phyloP scores from a whole-genome alignment of 208 protist genomes.

The Trypanosoma cruzi region DNA sequence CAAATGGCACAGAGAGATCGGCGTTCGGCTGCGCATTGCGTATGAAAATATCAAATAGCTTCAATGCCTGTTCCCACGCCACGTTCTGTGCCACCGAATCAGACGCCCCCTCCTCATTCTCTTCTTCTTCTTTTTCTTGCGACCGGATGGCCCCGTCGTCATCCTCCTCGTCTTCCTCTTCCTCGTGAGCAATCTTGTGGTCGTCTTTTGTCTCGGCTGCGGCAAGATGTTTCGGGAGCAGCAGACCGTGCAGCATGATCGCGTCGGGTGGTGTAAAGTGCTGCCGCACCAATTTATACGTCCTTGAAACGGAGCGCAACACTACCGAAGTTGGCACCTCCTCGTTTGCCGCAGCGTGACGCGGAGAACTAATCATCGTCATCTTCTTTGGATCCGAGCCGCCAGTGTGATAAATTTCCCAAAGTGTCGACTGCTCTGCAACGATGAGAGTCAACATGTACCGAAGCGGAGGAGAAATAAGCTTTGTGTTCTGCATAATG shows the following conservation, averaged over 20 bases:
- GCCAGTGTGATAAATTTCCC: conserved; percentile 3
- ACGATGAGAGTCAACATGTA: conserved; percentile 19
- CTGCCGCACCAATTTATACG: conserved; percentile 14
- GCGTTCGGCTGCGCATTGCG: conserved; percentile 21
- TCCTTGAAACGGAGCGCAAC: background rate
- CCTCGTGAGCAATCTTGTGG: background rate
- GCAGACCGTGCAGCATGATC: conserved; percentile 9
- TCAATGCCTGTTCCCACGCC: conserved; percentile 18
- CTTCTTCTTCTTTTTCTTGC: background rate
- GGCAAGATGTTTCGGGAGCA: conserved; percentile 1
- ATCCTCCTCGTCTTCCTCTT: conserved; percentile 2
- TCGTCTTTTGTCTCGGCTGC: background rate
- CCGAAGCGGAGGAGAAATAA: conserved; percentile 26
- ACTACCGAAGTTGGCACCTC: conserved; percentile 4
- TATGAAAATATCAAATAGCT: conserved; percentile 18
- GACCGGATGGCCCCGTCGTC: background rate
- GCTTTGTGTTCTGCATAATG: conserved; percentile 15
- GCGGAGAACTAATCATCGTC: background rate
- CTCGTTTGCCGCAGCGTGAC: background rate
- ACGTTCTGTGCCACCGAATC: background rate
- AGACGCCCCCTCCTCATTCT: background rate
- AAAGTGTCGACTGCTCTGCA: conserved; percentile 28
- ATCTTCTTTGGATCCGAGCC: background rate
- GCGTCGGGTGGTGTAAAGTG: conserved; percentile 18
- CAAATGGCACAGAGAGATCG: conserved; percentile 29